Percentiles rank a stretch among this genome's conserved stretches.
phyloP scores from a whole-genome alignment of 345 rosid species.

The Dovyalis caffra region DNA sequence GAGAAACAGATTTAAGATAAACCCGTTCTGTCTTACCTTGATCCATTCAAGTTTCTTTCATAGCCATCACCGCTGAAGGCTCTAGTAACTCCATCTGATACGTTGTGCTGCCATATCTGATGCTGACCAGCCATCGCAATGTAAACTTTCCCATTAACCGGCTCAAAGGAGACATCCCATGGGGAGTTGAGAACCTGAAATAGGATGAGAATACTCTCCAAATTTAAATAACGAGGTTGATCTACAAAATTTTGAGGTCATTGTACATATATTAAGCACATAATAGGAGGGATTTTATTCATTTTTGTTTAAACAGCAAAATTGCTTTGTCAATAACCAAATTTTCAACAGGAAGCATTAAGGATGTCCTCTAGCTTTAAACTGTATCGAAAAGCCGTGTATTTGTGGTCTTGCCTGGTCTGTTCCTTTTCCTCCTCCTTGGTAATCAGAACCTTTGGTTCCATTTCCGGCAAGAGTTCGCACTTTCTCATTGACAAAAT shows the following conservation, averaged over 20 bases:
- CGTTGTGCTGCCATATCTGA: constrained; percentile 88
- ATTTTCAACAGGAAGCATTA: constrained; percentile 7
- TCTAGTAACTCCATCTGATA: constrained; percentile 57
- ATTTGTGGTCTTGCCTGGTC: constrained; percentile 54
- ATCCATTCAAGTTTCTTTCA: constrained; percentile 89
- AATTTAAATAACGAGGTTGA: constrained; percentile 14
- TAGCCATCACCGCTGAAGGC: constrained; percentile 92
- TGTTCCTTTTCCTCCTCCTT: constrained; percentile 72
- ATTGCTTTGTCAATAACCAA: background rate
- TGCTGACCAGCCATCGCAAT: constrained; percentile 98
- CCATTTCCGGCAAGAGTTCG: constrained; percentile 91
- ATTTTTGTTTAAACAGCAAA: background rate
- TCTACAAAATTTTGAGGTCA: constrained; percentile 3
- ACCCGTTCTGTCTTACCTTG: constrained; percentile 48
- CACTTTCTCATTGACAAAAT: constrained; percentile 80
- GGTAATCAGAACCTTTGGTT: constrained; percentile 87
- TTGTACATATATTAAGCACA: background rate
- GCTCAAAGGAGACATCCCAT: constrained; percentile 87
- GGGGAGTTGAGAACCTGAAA: constrained; percentile 91
- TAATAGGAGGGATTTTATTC: background rate
- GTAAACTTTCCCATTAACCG: constrained; percentile 66
- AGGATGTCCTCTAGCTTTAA: constrained; percentile 5
- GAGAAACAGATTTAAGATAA: background rate
- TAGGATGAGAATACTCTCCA: constrained; percentile 2
- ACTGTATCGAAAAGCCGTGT: background rate